phyloP scores from a whole-genome alignment of 805 yeast genomes.

The Lipomyces japonicus region DNA sequence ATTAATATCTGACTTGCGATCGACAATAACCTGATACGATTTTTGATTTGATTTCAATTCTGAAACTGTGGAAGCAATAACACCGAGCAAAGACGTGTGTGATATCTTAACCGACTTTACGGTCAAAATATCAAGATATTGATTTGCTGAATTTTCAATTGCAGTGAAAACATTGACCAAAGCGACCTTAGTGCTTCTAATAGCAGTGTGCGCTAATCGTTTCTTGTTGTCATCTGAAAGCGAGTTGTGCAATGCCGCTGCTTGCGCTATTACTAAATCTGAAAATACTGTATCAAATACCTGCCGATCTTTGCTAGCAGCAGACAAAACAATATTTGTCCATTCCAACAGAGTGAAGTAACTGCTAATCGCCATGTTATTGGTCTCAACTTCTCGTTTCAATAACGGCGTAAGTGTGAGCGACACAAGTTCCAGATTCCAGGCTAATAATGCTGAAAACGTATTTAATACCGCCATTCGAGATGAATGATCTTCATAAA shows the following conservation, averaged over 20 bases:
- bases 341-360: constrained; percentile 29
- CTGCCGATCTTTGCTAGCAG: background rate
- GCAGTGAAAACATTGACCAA: constrained; percentile 7
- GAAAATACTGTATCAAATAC: constrained; percentile 6
- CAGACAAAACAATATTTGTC: constrained; percentile 17
- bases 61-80: constrained; percentile 14
- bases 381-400: constrained; percentile 13
- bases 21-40: constrained; percentile 20
- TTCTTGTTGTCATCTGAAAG: constrained; percentile 7
- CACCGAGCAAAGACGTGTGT: constrained; percentile 16
- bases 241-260: constrained; percentile 9
- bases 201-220: constrained; percentile 19
- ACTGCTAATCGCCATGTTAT: constrained; percentile 25
- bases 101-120: constrained; percentile 10
- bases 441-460: constrained; percentile 10
- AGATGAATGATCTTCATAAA: constrained; percentile 28
- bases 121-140: constrained; percentile 16
- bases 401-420: constrained; percentile 15
- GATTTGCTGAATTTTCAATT: constrained; percentile 5
- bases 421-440: background rate
- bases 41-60: constrained; percentile 27
- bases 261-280: constrained; percentile 15
- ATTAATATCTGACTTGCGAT: constrained; percentile 22
- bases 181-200: constrained; percentile 9
- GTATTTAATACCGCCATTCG: constrained; percentile 21